phyloP scores from a whole-genome alignment of 2,329 filamentous ascomycete genomes.

The Domatiomyces globalis region DNA sequence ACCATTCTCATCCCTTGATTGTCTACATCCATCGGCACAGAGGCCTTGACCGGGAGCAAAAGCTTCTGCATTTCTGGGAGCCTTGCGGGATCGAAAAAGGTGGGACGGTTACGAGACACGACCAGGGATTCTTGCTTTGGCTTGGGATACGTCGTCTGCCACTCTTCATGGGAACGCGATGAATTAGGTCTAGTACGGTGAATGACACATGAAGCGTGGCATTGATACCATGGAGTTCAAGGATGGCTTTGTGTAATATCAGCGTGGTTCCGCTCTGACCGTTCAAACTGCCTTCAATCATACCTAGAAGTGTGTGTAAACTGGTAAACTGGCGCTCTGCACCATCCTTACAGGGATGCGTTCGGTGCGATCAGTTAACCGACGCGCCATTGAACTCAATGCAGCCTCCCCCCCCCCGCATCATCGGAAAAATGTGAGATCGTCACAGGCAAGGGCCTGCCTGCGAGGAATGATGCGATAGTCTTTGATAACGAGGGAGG shows the following conservation, averaged over 20 bases:
- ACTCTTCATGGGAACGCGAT: background rate
- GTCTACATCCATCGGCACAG: background rate
- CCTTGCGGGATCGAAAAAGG: background rate
- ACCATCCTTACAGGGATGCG: too few species aligned
- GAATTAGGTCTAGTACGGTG: background rate
- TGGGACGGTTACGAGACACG: background rate
- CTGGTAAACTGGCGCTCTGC: too few species aligned
- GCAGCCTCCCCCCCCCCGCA: too few species aligned
- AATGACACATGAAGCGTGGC: background rate
- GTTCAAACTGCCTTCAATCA: background rate
- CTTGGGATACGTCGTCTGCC: background rate
- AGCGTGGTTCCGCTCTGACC: background rate
- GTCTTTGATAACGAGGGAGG: too few species aligned
- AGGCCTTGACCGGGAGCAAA: background rate
- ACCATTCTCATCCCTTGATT: background rate
- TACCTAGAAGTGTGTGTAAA: background rate
- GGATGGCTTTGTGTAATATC: background rate
- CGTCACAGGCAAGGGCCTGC: too few species aligned
- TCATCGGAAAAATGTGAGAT: too few species aligned
- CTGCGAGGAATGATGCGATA: too few species aligned
- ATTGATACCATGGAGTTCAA: background rate
- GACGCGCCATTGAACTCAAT: too few species aligned
- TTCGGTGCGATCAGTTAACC: too few species aligned
- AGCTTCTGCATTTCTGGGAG: background rate
- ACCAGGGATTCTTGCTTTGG: background rate